A percentile compares a stretch with the other conserved stretches of the same genome.
These are phyloP conservation scores for Cladobotryum protrusum DNA, from an alignment of 2,329 filamentous ascomycete species.

Conservation along the genomic window DNA sequence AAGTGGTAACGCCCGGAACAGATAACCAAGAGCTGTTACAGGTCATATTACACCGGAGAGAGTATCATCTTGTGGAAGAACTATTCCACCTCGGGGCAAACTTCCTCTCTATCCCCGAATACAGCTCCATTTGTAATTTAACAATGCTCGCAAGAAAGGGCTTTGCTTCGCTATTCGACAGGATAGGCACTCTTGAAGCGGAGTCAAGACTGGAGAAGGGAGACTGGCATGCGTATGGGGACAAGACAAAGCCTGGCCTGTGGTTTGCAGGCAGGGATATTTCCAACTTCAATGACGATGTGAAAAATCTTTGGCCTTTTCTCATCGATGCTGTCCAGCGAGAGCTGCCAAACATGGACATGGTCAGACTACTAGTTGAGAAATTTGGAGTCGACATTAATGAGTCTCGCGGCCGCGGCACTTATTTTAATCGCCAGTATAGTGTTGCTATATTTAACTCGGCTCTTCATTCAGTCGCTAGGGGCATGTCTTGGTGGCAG, in stretches of 20 bases:
- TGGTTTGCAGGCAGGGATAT: slow-evolving; percentile 11
- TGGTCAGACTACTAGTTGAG: slow-evolving; percentile 29
- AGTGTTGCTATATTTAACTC: neutral
- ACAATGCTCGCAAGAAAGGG: slow-evolving; percentile 14
- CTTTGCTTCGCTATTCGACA: slow-evolving; percentile 15
- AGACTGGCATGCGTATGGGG: slow-evolving; percentile 17
- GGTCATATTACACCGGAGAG: slow-evolving; percentile 12
- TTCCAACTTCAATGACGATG: neutral
- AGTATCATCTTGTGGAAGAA: slow-evolving; percentile 19
- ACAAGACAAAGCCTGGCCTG: slow-evolving; percentile 14
- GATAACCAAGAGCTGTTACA: too few relatives aligned
- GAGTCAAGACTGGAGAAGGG: slow-evolving; percentile 8
- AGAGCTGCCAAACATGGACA: slow-evolving; percentile 28
- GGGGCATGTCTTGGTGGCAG: slow-evolving; percentile 18
- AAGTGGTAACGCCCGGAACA: too few relatives aligned
- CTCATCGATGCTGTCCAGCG: slow-evolving; percentile 23
- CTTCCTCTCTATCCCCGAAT: slow-evolving; percentile 9
- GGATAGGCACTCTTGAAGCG: slow-evolving; percentile 12
- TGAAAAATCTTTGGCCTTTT: slow-evolving; percentile 12
- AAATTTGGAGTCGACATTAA: slow-evolving; percentile 28
- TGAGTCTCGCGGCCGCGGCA: slow-evolving; percentile 3
- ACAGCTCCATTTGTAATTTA: neutral
- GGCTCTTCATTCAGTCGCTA: slow-evolving; percentile 12
- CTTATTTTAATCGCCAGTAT: too few relatives aligned
- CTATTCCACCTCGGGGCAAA: slow-evolving; percentile 8